Conservation (phyloP, 345 rosid species). For the Alliaria petiolata region DNA sequence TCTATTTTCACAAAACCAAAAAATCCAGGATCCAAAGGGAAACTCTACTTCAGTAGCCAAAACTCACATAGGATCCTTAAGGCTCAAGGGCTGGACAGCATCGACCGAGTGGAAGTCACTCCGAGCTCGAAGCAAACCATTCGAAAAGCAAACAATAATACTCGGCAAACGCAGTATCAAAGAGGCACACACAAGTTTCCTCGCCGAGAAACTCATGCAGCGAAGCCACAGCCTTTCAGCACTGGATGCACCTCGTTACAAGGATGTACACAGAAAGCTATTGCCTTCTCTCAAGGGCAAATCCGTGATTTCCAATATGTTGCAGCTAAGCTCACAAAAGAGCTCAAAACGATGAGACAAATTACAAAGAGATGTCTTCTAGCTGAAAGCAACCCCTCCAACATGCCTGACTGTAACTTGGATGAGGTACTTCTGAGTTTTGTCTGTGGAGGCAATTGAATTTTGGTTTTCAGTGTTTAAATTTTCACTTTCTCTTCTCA, state of each 20-base stretch:
- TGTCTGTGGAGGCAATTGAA: neutral
- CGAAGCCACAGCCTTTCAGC: constrained; percentile 22
- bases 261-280: constrained; percentile 62
- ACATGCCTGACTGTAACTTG: constrained; percentile 32
- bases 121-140: constrained; percentile 33
- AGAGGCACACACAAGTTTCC: constrained; percentile 38
- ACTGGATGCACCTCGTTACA: constrained; percentile 39
- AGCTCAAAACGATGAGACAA: constrained; percentile 61
- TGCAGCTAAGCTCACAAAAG: constrained; percentile 56
- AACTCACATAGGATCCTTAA: constrained; percentile 35
- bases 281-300: constrained; percentile 72
- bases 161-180: constrained; percentile 8
- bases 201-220: constrained; percentile 19
- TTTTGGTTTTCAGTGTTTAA: neutral
- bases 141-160: constrained; percentile 14
- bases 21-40: constrained; percentile 54
- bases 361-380: constrained; percentile 47
- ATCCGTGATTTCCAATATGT: constrained; percentile 59
- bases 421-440: constrained; percentile 63
- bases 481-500: neutral
- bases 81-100: constrained; percentile 42
- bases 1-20: neutral
- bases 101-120: constrained; percentile 38
- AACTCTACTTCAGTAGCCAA: constrained; percentile 45
- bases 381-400: constrained; percentile 32